Conservation (phyloP, 139 green algal genomes). For the Closterium sp. region DNA sequence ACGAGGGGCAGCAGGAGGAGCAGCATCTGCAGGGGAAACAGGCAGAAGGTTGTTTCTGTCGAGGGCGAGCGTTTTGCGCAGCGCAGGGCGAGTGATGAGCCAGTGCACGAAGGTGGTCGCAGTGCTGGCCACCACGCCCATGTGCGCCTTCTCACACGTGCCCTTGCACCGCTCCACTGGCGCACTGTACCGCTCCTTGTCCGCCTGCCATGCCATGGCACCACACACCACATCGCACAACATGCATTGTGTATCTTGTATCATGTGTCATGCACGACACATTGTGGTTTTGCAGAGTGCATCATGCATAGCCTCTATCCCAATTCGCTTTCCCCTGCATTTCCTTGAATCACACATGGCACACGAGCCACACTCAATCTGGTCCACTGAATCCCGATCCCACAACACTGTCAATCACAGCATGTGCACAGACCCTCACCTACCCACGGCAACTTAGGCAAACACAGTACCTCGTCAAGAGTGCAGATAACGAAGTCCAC, state of each 20-base stretch:
- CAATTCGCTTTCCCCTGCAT: too few relatives aligned
- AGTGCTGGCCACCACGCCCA: neutral
- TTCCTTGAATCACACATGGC: too few relatives aligned
- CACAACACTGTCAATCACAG: too few relatives aligned
- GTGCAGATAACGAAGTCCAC: constrained; percentile 42
- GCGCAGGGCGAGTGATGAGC: neutral
- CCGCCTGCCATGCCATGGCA: neutral
- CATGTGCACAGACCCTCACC: too few relatives aligned
- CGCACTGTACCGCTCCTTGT: neutral
- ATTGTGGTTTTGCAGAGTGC: too few relatives aligned
- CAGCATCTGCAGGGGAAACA: neutral
- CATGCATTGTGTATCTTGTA: too few relatives aligned
- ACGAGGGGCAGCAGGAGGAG: neutral
- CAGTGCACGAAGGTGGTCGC: neutral
- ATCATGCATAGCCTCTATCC: too few relatives aligned
- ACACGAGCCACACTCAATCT: too few relatives aligned
- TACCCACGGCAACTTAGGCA: too few relatives aligned
- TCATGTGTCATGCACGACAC: too few relatives aligned
- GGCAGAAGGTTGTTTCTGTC: neutral
- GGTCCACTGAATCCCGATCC: too few relatives aligned
- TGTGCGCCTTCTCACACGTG: neutral
- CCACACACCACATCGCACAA: neutral
- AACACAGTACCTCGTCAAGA: constrained; percentile 40
- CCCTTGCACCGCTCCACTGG: neutral
- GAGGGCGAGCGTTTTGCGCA: neutral